phyloP scores from a whole-genome alignment of 192 early-diverging fungal genomes.

The Dissophora globulifera region DNA sequence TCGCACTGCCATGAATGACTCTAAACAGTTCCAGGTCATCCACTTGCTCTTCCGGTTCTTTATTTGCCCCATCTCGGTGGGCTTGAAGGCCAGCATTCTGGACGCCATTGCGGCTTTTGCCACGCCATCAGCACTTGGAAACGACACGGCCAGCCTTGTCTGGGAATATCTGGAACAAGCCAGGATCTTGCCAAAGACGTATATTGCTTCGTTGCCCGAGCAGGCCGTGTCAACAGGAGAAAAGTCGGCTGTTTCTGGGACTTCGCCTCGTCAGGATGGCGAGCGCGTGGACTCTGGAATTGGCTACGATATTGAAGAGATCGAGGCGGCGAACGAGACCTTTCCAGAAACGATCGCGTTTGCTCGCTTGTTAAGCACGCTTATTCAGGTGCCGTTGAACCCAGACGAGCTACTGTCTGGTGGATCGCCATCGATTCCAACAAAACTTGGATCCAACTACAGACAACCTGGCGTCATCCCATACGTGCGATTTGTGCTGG shows the following conservation, averaged over 20 bases:
- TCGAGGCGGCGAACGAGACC: constrained; percentile 76
- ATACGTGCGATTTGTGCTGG: constrained; percentile 87
- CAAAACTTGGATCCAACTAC: constrained; percentile 70
- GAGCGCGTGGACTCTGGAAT: constrained; percentile 60
- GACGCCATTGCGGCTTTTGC: constrained; percentile 87
- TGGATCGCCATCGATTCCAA: constrained; percentile 62
- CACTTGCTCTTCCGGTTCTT: constrained; percentile 83
- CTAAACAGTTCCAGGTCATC: constrained; percentile 72
- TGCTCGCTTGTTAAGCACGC: constrained; percentile 73
- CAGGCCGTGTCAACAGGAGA: constrained; percentile 33
- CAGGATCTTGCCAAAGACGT: constrained; percentile 40
- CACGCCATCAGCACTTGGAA: constrained; percentile 59
- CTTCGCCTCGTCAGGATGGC: constrained; percentile 13
- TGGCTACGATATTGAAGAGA: constrained; percentile 84
- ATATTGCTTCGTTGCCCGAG: constrained; percentile 39
- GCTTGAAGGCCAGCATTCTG: constrained; percentile 85
- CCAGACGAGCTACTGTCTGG: constrained; percentile 52
- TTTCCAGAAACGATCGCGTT: constrained; percentile 92
- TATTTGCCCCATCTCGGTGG: constrained; percentile 78
- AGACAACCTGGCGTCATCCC: constrained; percentile 79
- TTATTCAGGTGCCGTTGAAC: constrained; percentile 71
- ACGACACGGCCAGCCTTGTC: constrained; percentile 71
- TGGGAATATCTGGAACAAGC: constrained; percentile 85
- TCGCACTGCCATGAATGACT: constrained; percentile 74
- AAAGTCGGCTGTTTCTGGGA: constrained; percentile 9